A percentile compares a stretch with the other conserved stretches of the same genome.
Evolutionary conservation across 2,329 filamentous ascomycete species (phyloP).

Genomic region (Calonectria leucothoes): DNA sequence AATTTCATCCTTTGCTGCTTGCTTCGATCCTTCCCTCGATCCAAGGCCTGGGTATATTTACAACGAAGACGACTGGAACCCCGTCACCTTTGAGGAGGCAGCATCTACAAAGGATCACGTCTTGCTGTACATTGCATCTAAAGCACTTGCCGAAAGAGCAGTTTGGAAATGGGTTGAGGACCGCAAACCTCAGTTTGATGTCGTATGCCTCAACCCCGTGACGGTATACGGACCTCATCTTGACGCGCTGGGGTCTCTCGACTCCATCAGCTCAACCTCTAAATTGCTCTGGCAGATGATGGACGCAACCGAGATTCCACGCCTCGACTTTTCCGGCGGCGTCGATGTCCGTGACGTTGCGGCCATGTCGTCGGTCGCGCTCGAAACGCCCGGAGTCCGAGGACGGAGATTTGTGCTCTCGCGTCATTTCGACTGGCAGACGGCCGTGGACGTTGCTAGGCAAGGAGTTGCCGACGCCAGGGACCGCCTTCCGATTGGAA

Average conservation of each 20-base stretch:
- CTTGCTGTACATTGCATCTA: not conserved
- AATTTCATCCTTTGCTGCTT: not conserved
- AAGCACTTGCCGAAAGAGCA: not conserved
- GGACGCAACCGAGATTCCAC: not conserved
- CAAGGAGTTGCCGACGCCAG: not conserved
- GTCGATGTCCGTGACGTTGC: not conserved
- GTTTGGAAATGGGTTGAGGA: not conserved
- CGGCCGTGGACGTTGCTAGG: not conserved
- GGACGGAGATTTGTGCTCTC: not conserved
- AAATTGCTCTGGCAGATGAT: not conserved
- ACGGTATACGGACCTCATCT: not conserved
- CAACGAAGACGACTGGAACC: not conserved
- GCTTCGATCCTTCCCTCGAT: not conserved
- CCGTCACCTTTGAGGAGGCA: not conserved
- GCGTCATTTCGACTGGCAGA: not conserved
- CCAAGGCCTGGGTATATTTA: not conserved
- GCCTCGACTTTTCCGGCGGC: not conserved
- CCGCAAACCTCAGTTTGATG: not conserved
- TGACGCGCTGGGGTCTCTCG: not conserved
- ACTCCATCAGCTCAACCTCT: not conserved
- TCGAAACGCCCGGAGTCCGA: not conserved
- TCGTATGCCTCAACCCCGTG: not conserved
- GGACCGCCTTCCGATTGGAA: not conserved
- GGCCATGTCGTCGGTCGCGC: not conserved
- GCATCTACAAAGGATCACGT: not conserved